Evolutionary conservation across 768 basidiomycete species (phyloP), one percentile per base, ranked within the genome.

Genomic region (Amanita pallidorosea): DNA sequence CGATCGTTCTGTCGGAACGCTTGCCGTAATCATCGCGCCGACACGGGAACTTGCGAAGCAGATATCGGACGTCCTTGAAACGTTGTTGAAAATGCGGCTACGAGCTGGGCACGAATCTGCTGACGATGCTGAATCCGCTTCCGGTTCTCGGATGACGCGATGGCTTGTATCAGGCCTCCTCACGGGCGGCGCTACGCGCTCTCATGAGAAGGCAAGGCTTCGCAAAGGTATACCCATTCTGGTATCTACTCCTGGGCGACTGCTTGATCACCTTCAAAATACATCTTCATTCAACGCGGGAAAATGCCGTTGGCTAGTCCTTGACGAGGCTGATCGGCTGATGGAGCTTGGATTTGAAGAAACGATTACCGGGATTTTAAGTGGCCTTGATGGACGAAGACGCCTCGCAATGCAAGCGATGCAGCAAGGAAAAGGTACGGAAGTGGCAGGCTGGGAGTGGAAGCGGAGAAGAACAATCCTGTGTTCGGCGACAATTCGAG

Each of bases 271-370:
- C 61, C 75, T 99, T 35, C 93, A 98, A 65, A 94, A 95, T 59
- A 98, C 96, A 0, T 79, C 88, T 0, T 85, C 90, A 0, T 91
- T 99, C 67, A 84, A 93, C 53, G 79, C 94, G 50, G 92, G 86
- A 47, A 95, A 94, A 68, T 90, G 89, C 63, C 80, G 89, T 43
- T 99, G 95, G 92, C 74, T 99, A 27, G 83, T 99, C 7, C 79
- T 98, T 22, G 96, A 99, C 62, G 96, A 99, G 70, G 94, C 95
- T 5, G 96, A 99, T 67, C 76, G 93, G 37, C 70, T 99, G 46
- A 98, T 98, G 94, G 94, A 98, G 56, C 80, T 98, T 38, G 96
- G 96, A 0, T 99, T 99, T 55, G 94, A 96, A 64, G 93, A 98
- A 61, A 90, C 92, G 0, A 87, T 99, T 59, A 80, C 77, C 51